Evolutionary conservation across 345 rosid species (phyloP), one percentile per base, ranked within the genome.

Genomic region (Excoecaria cochinchinensis): DNA sequence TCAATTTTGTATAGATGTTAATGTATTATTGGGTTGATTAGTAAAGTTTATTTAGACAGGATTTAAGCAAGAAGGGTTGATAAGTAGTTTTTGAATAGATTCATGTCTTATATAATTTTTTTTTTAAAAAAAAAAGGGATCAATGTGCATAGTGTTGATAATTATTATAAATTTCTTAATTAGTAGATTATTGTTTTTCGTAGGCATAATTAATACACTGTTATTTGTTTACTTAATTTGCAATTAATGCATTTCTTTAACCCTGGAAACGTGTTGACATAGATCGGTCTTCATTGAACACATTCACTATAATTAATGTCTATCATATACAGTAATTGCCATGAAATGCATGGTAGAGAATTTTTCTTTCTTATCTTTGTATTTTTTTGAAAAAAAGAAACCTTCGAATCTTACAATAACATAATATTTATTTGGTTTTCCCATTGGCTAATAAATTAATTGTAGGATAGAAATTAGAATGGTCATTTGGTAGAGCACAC

Each of bases 261-360:
- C 50, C 58, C 47, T 46, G 48, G 73, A 77, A 74, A 71, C 72
- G 58, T 77, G 67, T 74, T 77, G 83, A 80, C 83, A 70, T 42
- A 55, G 52, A 78, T 58, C 15, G 21, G 63, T 59, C 51, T 61
- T 78, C 52, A 21, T 69, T 65, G 53, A 69, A 73, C 52, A 21
- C 10, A 55, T 14, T 7, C 55, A 67, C 46, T 36, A 3, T n/a
- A n/a, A 15, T 38, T 14, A 19, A 6, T 24, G 51, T 44, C 12
- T 11, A 55, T 56, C 48, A 59, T 55, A 69, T 42, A n/a, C n/a
- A n/a, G n/a, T n/a, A 31, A 73, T 78, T 76, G 13, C 71, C 52
- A 40, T 53, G 76, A 77, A 82, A 57, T 68, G n/a, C n/a, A n/a
- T n/a, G 39, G 47, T 50, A 14, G 40, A 50, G 40, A 77, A 71